Evolutionary conservation across 1,284 basidiomycete genomes (phyloP).

Genomic region (Fistulina hepatica): DNA sequence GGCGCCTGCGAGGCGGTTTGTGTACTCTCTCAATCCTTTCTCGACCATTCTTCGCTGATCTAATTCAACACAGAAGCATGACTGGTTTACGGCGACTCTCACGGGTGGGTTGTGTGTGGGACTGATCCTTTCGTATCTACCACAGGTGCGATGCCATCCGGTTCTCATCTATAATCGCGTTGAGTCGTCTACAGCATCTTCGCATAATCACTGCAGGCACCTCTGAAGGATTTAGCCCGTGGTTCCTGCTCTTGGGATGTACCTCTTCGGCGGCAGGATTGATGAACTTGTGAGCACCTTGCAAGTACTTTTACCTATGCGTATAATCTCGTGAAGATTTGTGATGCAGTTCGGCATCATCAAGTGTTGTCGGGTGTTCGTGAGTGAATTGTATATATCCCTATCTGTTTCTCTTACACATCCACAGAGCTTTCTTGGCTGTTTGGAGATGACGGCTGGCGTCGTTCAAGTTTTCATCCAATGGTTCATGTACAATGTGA

Average conservation of each 20-base stretch:
- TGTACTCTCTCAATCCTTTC: too few species aligned
- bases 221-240: conserved; percentile 84
- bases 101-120: conserved; percentile 70
- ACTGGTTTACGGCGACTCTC: conserved; percentile 66
- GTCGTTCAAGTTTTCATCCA: conserved; percentile 77
- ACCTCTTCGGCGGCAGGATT: conserved; percentile 74
- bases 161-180: neutral
- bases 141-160: conserved; percentile 48
- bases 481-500: conserved; percentile 78
- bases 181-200: conserved; percentile 49
- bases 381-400: conserved; percentile 28
- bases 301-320: neutral
- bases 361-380: conserved; percentile 69
- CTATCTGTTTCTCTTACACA: neutral
- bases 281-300: conserved; percentile 60
- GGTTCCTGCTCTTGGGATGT: conserved; percentile 89
- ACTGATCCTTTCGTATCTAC: conserved; percentile 78
- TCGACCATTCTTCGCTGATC: too few species aligned
- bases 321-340: conserved; percentile 34
- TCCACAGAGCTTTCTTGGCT: conserved; percentile 54
- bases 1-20: too few species aligned
- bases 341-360: conserved; percentile 85
- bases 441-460: conserved; percentile 76
- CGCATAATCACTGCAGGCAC: conserved; percentile 68
- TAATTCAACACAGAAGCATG: conserved; percentile 51